phyloP scores from a whole-genome alignment of 352 stramenopile genomes.

The Phytophthora agathidicida region DNA sequence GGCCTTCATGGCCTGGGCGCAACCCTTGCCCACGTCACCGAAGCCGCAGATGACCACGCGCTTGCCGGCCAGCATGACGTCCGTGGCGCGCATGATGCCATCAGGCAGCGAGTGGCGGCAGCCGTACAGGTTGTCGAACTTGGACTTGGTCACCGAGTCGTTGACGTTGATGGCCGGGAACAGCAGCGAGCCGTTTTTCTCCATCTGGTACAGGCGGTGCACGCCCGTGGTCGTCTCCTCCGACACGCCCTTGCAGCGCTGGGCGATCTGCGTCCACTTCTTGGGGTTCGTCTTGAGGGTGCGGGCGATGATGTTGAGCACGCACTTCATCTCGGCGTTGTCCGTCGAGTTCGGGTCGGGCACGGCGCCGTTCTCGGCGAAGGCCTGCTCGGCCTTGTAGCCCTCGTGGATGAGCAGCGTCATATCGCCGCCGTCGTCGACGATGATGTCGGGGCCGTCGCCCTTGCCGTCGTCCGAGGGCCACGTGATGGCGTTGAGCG shows the following conservation, averaged over 20 bases:
- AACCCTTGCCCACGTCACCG: constrained; percentile 99
- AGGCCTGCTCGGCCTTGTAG: constrained; percentile 96
- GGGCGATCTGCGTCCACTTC: constrained; percentile 97
- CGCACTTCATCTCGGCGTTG: constrained; percentile 99
- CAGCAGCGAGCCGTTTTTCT: constrained; percentile 95
- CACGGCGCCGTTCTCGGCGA: constrained; percentile 93
- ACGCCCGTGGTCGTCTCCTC: constrained; percentile 99
- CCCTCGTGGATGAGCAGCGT: constrained; percentile 99
- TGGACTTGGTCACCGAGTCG: constrained; percentile 99
- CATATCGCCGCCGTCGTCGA: constrained; percentile 99
- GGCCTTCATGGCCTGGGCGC: constrained; percentile 97
- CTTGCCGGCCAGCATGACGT: constrained; percentile 99
- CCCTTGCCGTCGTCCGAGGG: constrained; percentile 96
- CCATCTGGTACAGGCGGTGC: constrained; percentile 98
- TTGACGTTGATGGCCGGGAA: constrained; percentile 99
- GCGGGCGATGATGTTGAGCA: constrained; percentile 96
- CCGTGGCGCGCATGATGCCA: constrained; percentile 98
- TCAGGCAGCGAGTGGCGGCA: constrained; percentile 99
- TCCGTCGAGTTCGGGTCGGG: constrained; percentile 95
- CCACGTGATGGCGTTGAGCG: constrained; percentile 97
- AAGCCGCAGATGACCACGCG: constrained; percentile 98
- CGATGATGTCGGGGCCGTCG: constrained; percentile 97
- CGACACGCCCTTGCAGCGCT: constrained; percentile 95
- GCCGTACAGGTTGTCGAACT: constrained; percentile 99
- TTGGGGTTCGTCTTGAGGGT: constrained; percentile 94